phyloP scores from a whole-genome alignment of 2,329 filamentous ascomycete species.

The Neonectria neomacrospora region DNA sequence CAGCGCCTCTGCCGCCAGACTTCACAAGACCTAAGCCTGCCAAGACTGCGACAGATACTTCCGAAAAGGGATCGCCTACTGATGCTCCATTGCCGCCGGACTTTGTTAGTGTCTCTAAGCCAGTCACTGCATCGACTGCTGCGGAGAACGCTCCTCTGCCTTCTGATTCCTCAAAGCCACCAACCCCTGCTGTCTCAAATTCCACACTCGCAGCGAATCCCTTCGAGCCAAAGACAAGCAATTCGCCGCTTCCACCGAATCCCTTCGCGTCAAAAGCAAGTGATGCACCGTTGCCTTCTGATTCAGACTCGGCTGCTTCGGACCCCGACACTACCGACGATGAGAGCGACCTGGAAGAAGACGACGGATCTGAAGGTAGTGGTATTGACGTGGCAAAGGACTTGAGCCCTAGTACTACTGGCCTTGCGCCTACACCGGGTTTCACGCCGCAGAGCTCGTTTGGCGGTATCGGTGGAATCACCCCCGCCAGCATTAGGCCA shows the following conservation, averaged over 20 bases:
- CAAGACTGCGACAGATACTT: slow-evolving; percentile 9
- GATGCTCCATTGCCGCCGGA: slow-evolving; percentile 49
- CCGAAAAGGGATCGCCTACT: slow-evolving; percentile 1
- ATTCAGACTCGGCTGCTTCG: slow-evolving; percentile 47
- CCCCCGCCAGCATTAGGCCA: slow-evolving; percentile 47
- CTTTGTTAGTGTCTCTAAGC: slow-evolving; percentile 45
- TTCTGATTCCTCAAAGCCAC: slow-evolving; percentile 44
- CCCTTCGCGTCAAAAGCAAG: slow-evolving; percentile 46
- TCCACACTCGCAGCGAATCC: slow-evolving; percentile 59
- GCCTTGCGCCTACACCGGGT: slow-evolving; percentile 58
- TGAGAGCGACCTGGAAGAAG: slow-evolving; percentile 56
- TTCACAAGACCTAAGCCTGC: slow-evolving; percentile 39
- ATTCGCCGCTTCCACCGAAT: slow-evolving; percentile 59
- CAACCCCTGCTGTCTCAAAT: slow-evolving; percentile 37
- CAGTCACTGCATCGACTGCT: slow-evolving; percentile 26
- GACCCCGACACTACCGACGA: slow-evolving; percentile 52
- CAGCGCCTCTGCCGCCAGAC: slow-evolving; percentile 59
- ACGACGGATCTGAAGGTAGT: slow-evolving; percentile 65
- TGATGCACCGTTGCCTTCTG: slow-evolving; percentile 56
- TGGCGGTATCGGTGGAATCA: slow-evolving; percentile 57
- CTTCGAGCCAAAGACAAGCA: slow-evolving; percentile 44
- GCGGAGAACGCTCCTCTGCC: slow-evolving; percentile 47
- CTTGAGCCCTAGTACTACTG: slow-evolving; percentile 63
- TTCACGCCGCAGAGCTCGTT: slow-evolving; percentile 71
- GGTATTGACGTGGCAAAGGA: slow-evolving; percentile 74